These are phyloP conservation scores for Solioccasus polychromus DNA, from an alignment of 768 basidiomycete genomes.

Conservation along the genomic window DNA sequence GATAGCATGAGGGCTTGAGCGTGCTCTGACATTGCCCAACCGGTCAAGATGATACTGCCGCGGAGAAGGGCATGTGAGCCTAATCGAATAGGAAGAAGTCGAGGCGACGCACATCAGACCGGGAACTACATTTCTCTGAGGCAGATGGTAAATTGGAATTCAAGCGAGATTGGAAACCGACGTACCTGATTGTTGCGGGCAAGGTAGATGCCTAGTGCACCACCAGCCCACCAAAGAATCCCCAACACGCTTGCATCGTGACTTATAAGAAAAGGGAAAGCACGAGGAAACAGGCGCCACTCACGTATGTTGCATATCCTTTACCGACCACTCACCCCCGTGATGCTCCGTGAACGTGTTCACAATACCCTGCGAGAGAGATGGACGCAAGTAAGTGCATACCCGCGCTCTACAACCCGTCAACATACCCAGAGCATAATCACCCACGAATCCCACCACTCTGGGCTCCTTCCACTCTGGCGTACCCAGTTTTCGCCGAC, in stretches of 20 bases:
- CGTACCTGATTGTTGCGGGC: constrained; percentile 72
- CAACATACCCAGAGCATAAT: constrained; percentile 51
- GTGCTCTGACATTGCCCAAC: constrained; percentile 93
- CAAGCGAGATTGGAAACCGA: not conserved
- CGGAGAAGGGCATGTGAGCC: not conserved
- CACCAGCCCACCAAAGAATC: constrained; percentile 80
- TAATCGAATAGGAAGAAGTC: not conserved
- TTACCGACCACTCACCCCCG: constrained; percentile 76
- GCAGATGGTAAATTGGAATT: not conserved
- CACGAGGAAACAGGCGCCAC: constrained; percentile 26
- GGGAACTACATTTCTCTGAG: constrained; percentile 75
- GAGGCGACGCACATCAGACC: constrained; percentile 62
- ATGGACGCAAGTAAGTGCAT: not conserved
- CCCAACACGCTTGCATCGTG: constrained; percentile 51
- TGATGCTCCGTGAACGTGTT: constrained; percentile 95
- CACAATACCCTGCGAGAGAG: constrained; percentile 40
- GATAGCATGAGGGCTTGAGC: constrained; percentile 82
- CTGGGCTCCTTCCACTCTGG: constrained; percentile 69
- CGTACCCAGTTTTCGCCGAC: constrained; percentile 78
- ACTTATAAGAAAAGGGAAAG: constrained; percentile 2
- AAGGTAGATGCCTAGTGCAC: constrained; percentile 82
- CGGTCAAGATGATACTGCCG: constrained; percentile 78
- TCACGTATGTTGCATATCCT: constrained; percentile 94
- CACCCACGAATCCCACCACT: constrained; percentile 82
- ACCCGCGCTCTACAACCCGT: not conserved